These are phyloP conservation scores for Orbilia brochopaga DNA, from an alignment of 2,329 filamentous ascomycete species.

Conservation along the genomic window DNA sequence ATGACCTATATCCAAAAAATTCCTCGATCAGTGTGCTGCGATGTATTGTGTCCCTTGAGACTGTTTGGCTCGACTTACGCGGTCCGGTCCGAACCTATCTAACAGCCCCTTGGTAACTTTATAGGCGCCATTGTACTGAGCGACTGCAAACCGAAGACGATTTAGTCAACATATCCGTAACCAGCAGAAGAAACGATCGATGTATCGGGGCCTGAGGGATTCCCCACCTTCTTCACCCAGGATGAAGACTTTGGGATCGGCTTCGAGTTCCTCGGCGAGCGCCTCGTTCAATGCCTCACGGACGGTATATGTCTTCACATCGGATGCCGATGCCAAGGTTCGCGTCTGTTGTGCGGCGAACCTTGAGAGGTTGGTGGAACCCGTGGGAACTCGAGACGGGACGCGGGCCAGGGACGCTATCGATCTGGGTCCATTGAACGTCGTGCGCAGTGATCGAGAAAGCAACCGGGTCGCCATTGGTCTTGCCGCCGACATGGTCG, in stretches of 20 bases:
- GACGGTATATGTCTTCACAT: constrained; percentile 64
- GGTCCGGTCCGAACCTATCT: constrained; percentile 95
- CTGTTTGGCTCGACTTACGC: constrained; percentile 57
- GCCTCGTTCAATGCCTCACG: constrained; percentile 98
- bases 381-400: neutral
- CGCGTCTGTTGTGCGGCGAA: constrained; percentile 21
- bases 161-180: neutral
- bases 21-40: neutral
- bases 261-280: constrained; percentile 93
- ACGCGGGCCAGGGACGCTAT: constrained; percentile 32
- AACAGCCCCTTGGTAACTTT: constrained; percentile 98
- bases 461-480: constrained; percentile 25
- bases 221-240: constrained; percentile 84
- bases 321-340: constrained; percentile 26
- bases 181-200: neutral
- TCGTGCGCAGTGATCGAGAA: constrained; percentile 12
- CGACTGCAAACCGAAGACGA: constrained; percentile 17
- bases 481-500: constrained; percentile 18
- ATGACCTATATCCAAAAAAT: constrained; percentile 68
- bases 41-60: neutral
- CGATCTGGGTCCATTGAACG: constrained; percentile 12
- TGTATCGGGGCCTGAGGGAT: neutral
- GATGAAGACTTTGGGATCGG: constrained; percentile 92
- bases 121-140: constrained; percentile 87
- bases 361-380: constrained; percentile 8